Percentiles rank a stretch among this genome's conserved stretches.
phyloP scores from a whole-genome alignment of 768 basidiomycete genomes.

The Suillus alpinus region DNA sequence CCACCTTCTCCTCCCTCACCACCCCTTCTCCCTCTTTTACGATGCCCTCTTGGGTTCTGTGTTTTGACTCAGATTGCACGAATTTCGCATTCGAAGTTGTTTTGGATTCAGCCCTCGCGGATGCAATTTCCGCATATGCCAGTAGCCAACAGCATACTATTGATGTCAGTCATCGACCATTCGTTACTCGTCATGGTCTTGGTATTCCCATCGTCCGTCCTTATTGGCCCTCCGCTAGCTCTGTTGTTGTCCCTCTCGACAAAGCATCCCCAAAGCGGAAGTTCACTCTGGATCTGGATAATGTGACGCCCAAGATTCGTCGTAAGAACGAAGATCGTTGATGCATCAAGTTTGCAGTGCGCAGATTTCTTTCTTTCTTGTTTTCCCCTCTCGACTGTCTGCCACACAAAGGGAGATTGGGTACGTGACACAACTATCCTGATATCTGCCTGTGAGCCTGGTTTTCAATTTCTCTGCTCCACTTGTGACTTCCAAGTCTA shows the following conservation, averaged over 20 bases:
- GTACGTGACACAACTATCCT: no score
- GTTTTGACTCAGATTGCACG: background rate
- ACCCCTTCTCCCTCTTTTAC: background rate
- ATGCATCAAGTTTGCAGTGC: background rate
- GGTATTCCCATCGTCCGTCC: background rate
- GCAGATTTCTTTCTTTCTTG: background rate
- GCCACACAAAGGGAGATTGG: no score
- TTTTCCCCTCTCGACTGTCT: no score
- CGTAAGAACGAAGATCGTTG: background rate
- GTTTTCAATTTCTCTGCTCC: no score
- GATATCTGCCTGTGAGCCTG: no score
- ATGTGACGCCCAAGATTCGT: background rate
- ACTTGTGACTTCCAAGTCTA: no score
- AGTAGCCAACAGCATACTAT: background rate
- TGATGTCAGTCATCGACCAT: background rate
- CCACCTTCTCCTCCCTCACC: background rate
- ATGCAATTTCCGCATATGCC: background rate
- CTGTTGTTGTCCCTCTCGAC: background rate
- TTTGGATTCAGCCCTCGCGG: background rate
- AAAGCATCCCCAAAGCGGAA: background rate
- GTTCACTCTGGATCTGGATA: background rate
- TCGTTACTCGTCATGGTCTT: background rate
- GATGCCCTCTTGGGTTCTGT: background rate
- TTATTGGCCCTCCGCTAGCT: background rate
- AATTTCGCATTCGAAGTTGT: background rate